Base-by-base conservation (phyloP, 305 asterid species). In the Fraxinus greggii region DNA sequence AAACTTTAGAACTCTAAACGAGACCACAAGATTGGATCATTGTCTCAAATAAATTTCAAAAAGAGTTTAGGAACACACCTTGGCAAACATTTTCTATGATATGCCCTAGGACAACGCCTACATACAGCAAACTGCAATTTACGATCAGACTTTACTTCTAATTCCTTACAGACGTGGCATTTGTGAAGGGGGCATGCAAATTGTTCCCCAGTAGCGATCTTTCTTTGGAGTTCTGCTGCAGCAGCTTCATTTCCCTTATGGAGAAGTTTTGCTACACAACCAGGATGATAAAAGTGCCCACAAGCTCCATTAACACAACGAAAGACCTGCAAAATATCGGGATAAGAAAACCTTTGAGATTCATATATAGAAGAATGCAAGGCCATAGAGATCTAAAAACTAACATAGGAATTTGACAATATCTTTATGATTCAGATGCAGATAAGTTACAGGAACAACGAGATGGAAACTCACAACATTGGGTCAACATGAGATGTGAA, bases 81-180 rank as follows among this genome's bases (percentile, higher is more conserved):
- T 65, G 99, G 98, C 86, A 94, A 84, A 82, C 99, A 96, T 89
- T 94, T 93, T 84, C 94, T 89, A 77, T 96, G 99, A 84, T 93
- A 96, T 67, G 96, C 92, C 82, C 87, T 91, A 13, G 99, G 98
- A 82, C 99, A 96, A 40, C 98, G 97, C 79, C 98, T 95, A 82
- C 99, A 96, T 67, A 94, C 87, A 15, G 98, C 98, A 90, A 96
- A 94, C 85, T 91, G 97, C 87, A 87, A 80, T n/a, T 87, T 89
- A 28, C 21, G 32, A 23, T 38, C 81, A 17, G 89, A 86, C 84
- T 90, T 90, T 80, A 88, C 89, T 90, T 93, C 99, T 81, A 88
- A 81, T 83, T 88, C 95, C 70, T 91, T 84, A 82, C 99, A 96
- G 73, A 80, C 90, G 69, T 80, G 79, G 81, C 98, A 93, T 80